phyloP scores from a whole-genome alignment of 345 rosid genomes.

The Sonneratia alba region DNA sequence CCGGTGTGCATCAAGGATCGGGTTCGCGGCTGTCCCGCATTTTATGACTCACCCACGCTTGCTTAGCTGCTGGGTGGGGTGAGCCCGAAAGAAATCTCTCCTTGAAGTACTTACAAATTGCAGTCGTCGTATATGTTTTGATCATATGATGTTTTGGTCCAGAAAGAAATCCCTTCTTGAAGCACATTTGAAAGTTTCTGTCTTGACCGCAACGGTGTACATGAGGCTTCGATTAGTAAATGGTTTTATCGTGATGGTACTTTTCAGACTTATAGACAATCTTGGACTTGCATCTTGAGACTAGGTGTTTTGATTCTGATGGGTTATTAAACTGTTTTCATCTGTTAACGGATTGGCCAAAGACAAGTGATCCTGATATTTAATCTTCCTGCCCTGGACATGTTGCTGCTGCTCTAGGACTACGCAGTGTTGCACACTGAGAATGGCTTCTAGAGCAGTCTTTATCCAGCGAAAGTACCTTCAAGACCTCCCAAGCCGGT shows the following conservation, averaged over 20 bases:
- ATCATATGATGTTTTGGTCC: not conserved
- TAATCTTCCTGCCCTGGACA: not conserved
- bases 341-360: not conserved
- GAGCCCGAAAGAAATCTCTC: not conserved
- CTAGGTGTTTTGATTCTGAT: not conserved
- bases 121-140: not conserved
- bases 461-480: slow-evolving; percentile 41
- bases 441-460: slow-evolving; percentile 69
- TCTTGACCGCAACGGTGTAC: not conserved
- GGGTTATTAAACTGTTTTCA: not conserved
- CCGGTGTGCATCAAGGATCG: not conserved
- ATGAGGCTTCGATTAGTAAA: not conserved
- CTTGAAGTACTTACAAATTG: not conserved
- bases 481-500: slow-evolving; percentile 24
- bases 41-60: not conserved
- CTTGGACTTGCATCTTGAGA: not conserved
- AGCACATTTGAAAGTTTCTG: not conserved
- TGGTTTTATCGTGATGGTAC: not conserved
- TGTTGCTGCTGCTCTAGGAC: not conserved
- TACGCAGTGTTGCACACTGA: not conserved
- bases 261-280: not conserved
- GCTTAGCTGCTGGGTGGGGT: not conserved
- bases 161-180: no score
- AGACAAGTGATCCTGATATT: not conserved
- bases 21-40: not conserved